Percentiles rank a stretch among this genome's conserved stretches.
phyloP scores from a whole-genome alignment of 768 basidiomycete species.

The Tylopilus intermedius region DNA sequence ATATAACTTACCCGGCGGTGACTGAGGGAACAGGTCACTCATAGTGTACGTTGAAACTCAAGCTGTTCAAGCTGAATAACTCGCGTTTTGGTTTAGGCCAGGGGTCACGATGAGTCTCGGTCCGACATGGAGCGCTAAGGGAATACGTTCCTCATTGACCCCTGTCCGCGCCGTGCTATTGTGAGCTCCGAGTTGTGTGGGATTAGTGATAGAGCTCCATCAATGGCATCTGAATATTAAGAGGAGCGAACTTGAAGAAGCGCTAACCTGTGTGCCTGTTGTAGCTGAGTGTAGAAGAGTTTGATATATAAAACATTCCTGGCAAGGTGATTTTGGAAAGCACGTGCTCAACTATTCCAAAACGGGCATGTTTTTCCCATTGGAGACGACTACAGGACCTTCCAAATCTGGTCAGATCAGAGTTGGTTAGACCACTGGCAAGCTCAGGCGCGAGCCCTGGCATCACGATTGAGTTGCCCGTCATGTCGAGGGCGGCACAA shows the following conservation, averaged over 20 bases:
- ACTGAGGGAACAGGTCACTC: not conserved
- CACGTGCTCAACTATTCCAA: not conserved
- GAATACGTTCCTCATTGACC: not conserved
- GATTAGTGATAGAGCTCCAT: not conserved
- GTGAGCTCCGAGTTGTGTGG: not conserved
- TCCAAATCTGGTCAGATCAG: constrained; percentile 25
- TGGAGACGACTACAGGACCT: constrained; percentile 26
- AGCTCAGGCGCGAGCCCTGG: not conserved
- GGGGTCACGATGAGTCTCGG: not conserved
- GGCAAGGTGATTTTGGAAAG: not conserved
- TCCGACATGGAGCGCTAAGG: not conserved
- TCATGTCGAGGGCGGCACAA: constrained; percentile 20
- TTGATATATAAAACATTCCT: too few relatives aligned
- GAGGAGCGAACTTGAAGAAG: not conserved
- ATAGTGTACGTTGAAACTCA: too few relatives aligned
- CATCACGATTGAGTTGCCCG: not conserved
- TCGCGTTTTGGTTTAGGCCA: not conserved
- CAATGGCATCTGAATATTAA: not conserved
- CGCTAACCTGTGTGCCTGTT: too few relatives aligned
- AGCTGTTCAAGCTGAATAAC: not conserved
- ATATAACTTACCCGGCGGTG: not conserved
- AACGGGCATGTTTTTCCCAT: constrained; percentile 13
- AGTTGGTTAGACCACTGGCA: not conserved
- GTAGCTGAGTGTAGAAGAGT: too few relatives aligned
- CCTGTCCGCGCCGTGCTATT: not conserved